Conservation (phyloP, 2,329 filamentous ascomycete species). For the Tothia fuscella region DNA sequence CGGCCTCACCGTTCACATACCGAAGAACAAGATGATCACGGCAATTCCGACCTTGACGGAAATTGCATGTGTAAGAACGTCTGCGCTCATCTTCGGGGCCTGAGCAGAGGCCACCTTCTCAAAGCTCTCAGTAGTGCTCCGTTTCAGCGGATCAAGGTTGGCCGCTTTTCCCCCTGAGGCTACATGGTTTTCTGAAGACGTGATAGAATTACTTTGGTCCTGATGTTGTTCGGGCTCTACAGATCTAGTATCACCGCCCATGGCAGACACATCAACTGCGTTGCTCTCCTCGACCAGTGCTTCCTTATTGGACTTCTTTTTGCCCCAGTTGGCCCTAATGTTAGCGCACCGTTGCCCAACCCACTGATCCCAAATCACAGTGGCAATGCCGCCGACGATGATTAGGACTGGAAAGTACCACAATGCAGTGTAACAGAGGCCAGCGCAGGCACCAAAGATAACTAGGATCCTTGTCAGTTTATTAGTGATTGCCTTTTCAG, state of each 20-base stretch:
- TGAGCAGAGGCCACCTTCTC: background rate
- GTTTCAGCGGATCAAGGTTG: too few relatives aligned
- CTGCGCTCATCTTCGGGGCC: slow-evolving; percentile 10
- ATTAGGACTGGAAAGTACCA: slow-evolving; percentile 66
- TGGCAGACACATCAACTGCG: background rate
- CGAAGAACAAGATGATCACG: slow-evolving; percentile 37
- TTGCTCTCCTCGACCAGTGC: background rate
- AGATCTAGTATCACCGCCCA: too few relatives aligned
- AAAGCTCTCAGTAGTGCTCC: background rate
- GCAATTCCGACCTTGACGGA: slow-evolving; percentile 25
- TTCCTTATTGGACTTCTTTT: slow-evolving; percentile 14
- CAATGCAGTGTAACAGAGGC: slow-evolving; percentile 56
- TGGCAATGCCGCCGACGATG: slow-evolving; percentile 39
- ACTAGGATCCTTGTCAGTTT: slow-evolving; percentile 50
- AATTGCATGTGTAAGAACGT: slow-evolving; percentile 24
- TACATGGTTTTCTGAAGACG: background rate
- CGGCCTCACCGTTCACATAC: slow-evolving; percentile 16
- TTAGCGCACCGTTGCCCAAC: slow-evolving; percentile 31
- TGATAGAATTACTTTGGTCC: background rate
- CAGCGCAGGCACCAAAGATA: slow-evolving; percentile 50
- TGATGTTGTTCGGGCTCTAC: background rate
- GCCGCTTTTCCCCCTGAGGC: too few relatives aligned
- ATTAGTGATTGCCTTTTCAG: slow-evolving; percentile 57
- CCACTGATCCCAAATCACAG: slow-evolving; percentile 45
- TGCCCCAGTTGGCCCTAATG: slow-evolving; percentile 15